Percentiles rank a stretch among this genome's conserved stretches.
phyloP scores from a whole-genome alignment of 352 stramenopile genomes.

The Globisporangium takayamanum region DNA sequence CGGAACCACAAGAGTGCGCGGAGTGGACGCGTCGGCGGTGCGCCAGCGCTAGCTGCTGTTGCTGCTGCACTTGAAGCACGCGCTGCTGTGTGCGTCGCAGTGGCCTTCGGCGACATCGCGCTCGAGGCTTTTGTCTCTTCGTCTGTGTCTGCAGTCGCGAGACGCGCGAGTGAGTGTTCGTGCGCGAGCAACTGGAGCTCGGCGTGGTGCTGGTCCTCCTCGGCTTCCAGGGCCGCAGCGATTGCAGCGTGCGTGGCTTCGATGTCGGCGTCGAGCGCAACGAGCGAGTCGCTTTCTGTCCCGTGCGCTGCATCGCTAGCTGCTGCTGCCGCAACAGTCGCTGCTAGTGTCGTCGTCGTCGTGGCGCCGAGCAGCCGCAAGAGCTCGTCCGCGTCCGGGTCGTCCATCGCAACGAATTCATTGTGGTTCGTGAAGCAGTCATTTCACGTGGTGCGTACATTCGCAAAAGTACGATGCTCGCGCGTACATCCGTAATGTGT shows the following conservation, averaged over 20 bases:
- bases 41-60: background rate
- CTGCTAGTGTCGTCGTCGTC: constrained; percentile 28
- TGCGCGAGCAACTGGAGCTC: constrained; percentile 6
- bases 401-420: constrained; percentile 8
- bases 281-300: constrained; percentile 3
- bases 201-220: constrained; percentile 17
- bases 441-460: too few species aligned
- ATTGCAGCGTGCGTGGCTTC: constrained; percentile 12
- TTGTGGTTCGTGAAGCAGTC: constrained; percentile 6
- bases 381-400: constrained; percentile 3
- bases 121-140: background rate
- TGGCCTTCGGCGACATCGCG: background rate
- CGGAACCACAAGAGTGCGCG: constrained; percentile 90
- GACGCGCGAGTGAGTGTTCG: too few species aligned
- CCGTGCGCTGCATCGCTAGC: constrained; percentile 10
- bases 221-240: constrained; percentile 24
- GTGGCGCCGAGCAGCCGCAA: background rate
- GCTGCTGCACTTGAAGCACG: background rate
- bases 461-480: too few species aligned
- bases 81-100: background rate
- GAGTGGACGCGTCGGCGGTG: constrained; percentile 18
- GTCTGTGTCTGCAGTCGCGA: background rate
- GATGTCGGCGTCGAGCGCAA: constrained; percentile 14
- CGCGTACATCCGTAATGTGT: too few species aligned
- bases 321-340: constrained; percentile 30